Conservation (phyloP, 441 rosid species). For the Eugenia klotzschiana region DNA sequence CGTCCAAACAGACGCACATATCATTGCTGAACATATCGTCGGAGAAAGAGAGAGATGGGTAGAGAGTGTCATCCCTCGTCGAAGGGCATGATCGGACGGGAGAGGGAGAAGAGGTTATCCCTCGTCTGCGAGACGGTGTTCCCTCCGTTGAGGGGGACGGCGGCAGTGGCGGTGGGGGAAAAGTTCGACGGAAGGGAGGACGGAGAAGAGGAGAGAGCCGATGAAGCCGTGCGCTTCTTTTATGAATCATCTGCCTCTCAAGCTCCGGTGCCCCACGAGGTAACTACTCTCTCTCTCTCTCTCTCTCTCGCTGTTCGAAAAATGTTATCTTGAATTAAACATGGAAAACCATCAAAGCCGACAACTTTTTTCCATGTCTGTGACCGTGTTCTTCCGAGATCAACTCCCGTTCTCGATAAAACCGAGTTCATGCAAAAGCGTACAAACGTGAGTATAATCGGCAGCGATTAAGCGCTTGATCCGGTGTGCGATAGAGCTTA, state of each 20-base stretch:
- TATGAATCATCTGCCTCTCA: conserved; percentile 37
- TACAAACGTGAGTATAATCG: neutral
- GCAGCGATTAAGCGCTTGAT: neutral
- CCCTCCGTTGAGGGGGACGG: conserved; percentile 23
- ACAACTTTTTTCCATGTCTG: neutral
- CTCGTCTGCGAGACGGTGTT: conserved; percentile 38
- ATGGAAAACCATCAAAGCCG: neutral
- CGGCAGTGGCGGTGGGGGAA: neutral
- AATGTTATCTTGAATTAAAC: neutral
- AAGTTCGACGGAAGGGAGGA: neutral
- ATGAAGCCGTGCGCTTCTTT: conserved; percentile 27
- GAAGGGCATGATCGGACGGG: conserved; percentile 7
- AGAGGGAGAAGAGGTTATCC: conserved; percentile 2
- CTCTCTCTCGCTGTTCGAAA: neutral
- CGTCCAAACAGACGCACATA: neutral
- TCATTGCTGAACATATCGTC: neutral
- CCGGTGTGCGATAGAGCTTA: neutral
- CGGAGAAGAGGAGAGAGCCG: neutral
- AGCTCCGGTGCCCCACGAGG: conserved; percentile 42
- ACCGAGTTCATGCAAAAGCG: too few relatives aligned
- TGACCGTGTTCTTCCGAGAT: neutral
- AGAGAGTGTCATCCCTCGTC: conserved; percentile 22
- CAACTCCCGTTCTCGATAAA: neutral
- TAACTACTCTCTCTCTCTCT: neutral
- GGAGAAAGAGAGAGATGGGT: neutral